Evolutionary conservation across 2,329 filamentous ascomycete species (phyloP).

Genomic region (Claviceps fusiformis): DNA sequence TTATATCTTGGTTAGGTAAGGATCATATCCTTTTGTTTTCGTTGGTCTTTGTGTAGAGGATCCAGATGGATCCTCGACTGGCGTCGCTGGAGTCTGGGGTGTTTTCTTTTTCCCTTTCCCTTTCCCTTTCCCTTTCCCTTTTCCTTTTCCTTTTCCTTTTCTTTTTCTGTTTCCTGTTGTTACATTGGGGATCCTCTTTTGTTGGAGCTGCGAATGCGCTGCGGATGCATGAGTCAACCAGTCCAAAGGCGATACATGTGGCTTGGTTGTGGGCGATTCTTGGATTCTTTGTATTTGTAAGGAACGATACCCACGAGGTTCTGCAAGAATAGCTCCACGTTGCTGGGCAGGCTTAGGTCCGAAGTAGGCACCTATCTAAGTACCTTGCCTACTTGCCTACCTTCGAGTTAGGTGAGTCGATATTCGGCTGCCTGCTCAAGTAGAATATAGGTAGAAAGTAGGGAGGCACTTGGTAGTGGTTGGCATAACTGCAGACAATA

Average conservation of each 20-base stretch:
- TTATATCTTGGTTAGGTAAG: background rate
- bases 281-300: constrained; percentile 4
- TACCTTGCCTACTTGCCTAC: too few species aligned
- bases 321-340: background rate
- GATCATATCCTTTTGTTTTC: background rate
- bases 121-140: background rate
- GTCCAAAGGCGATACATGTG: background rate
- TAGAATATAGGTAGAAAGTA: too few species aligned
- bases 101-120: background rate
- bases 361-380: too few species aligned
- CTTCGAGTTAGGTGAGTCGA: too few species aligned
- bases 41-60: background rate
- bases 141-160: background rate
- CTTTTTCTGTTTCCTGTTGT: background rate
- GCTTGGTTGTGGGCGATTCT: background rate
- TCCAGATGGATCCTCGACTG: background rate
- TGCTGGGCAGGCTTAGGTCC: background rate
- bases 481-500: too few species aligned
- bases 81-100: constrained; percentile 1
- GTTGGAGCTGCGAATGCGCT: background rate
- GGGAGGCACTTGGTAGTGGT: too few species aligned
- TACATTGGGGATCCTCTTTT: background rate
- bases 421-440: too few species aligned
- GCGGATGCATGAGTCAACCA: background rate
- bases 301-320: constrained; percentile 7